Percentiles rank a stretch among this genome's conserved stretches.
Evolutionary conservation across 257 asterid species (phyloP).

Genomic region (Salvia miltiorrhiza): DNA sequence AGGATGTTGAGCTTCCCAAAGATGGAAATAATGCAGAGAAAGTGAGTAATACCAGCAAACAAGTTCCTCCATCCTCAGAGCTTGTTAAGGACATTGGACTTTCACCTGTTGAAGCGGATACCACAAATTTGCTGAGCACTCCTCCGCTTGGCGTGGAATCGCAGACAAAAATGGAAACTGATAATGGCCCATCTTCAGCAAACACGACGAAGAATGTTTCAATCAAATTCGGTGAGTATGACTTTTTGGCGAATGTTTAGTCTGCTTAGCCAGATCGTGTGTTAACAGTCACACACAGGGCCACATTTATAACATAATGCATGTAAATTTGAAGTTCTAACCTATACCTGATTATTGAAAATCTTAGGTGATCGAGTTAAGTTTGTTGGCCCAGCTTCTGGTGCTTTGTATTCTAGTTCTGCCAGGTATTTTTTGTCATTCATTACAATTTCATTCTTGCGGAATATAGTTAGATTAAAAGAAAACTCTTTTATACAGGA

Average conservation of each 20-base stretch:
- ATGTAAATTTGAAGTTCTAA: slow-evolving; percentile 9
- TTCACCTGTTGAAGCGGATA: slow-evolving; percentile 52
- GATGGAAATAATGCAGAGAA: slow-evolving; percentile 56
- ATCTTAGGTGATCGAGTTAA: slow-evolving; percentile 79
- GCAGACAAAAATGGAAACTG: slow-evolving; percentile 45
- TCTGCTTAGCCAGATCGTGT: neutral
- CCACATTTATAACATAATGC: neutral
- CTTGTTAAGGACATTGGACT: slow-evolving; percentile 42
- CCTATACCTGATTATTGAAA: slow-evolving; percentile 18
- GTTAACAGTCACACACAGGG: neutral
- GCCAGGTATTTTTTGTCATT: slow-evolving; percentile 45
- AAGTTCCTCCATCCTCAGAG: slow-evolving; percentile 49
- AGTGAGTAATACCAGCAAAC: slow-evolving; percentile 36
- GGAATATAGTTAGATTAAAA: neutral
- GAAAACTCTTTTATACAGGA: neutral
- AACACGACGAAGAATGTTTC: slow-evolving; percentile 46
- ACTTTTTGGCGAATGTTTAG: slow-evolving; percentile 8
- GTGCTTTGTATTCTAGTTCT: slow-evolving; percentile 45
- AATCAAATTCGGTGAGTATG: slow-evolving; percentile 46
- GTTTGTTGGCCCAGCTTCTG: slow-evolving; percentile 62
- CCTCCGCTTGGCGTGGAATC: slow-evolving; percentile 43
- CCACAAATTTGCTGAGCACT: slow-evolving; percentile 28
- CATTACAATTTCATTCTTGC: neutral
- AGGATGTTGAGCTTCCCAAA: slow-evolving; percentile 62
- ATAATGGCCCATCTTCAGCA: slow-evolving; percentile 35